Percentiles rank a stretch among this genome's conserved stretches.
phyloP scores from a whole-genome alignment of 2,329 filamentous ascomycete genomes.

The Capronia epimyces region DNA sequence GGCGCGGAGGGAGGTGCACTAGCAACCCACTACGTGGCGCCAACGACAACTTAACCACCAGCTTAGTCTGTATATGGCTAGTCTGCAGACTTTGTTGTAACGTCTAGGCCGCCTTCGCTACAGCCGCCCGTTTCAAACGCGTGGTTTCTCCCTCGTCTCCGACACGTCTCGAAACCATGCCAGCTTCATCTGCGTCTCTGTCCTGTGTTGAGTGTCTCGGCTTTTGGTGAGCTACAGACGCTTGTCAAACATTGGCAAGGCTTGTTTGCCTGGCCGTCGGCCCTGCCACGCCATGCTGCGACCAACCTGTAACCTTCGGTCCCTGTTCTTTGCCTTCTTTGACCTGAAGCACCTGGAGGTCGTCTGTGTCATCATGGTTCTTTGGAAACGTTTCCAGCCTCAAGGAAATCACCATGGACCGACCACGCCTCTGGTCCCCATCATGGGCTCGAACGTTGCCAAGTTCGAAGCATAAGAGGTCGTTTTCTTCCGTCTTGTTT shows the following conservation, averaged over 20 bases:
- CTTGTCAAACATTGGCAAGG: constrained; percentile 25
- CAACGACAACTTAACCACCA: constrained; percentile 1
- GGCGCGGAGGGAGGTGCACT: background rate
- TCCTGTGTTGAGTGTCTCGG: constrained; percentile 11
- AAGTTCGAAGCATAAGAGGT: constrained; percentile 25
- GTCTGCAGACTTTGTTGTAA: background rate
- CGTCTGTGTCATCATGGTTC: constrained; percentile 21
- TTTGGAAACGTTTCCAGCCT: constrained; percentile 28
- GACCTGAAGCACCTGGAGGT: constrained; percentile 17
- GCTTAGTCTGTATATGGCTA: background rate
- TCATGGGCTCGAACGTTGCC: constrained; percentile 7
- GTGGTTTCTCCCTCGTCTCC: constrained; percentile 12
- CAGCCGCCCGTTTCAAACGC: constrained; percentile 21
- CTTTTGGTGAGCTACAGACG: constrained; percentile 9
- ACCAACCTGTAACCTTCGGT: constrained; percentile 25
- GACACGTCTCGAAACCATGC: constrained; percentile 25
- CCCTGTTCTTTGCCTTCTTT: constrained; percentile 8
- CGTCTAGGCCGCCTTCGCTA: constrained; percentile 7
- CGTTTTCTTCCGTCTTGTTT: constrained; percentile 5
- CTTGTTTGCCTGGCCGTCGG: constrained; percentile 13
- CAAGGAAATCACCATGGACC: constrained; percentile 26
- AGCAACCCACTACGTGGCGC: constrained; percentile 2
- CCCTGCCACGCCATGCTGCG: constrained; percentile 9
- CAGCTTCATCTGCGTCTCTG: constrained; percentile 24
- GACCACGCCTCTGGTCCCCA: constrained; percentile 2